phyloP scores from a whole-genome alignment of 2,329 filamentous ascomycete genomes.

The Neonectria faginata region DNA sequence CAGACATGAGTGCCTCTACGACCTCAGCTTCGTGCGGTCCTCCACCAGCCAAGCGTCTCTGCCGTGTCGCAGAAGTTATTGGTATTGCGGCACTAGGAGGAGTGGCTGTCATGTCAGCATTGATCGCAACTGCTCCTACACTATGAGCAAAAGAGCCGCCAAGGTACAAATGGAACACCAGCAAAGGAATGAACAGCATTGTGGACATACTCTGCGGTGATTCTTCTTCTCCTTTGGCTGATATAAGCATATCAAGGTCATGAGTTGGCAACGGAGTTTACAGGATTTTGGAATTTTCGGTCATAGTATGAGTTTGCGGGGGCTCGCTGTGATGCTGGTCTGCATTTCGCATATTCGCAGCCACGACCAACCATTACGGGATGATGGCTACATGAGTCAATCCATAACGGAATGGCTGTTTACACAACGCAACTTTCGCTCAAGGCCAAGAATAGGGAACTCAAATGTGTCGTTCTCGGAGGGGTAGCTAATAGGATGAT shows the following conservation, averaged over 20 bases:
- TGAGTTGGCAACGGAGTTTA: slow-evolving; percentile 36
- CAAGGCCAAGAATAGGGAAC: background rate
- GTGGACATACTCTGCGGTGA: background rate
- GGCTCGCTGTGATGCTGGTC: background rate
- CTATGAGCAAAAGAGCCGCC: slow-evolving; percentile 29
- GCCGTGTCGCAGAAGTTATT: slow-evolving; percentile 51
- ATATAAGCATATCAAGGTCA: background rate
- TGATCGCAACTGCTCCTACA: slow-evolving; percentile 54
- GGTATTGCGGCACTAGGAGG: slow-evolving; percentile 54
- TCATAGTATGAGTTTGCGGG: slow-evolving; percentile 6
- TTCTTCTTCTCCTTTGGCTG: background rate
- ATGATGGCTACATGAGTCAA: background rate
- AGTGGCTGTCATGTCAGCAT: slow-evolving; percentile 54
- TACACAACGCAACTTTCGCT: background rate
- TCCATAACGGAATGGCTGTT: background rate
- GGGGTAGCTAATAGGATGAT: slow-evolving; percentile 11
- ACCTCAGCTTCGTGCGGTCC: background rate
- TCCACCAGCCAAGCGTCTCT: slow-evolving; percentile 48
- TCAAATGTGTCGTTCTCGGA: background rate
- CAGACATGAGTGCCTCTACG: background rate
- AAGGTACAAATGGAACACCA: too few species aligned
- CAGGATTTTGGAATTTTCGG: slow-evolving; percentile 24
- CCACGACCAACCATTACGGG: background rate
- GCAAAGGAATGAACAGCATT: background rate
- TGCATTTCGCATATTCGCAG: slow-evolving; percentile 10